These are phyloP conservation scores for Musa itinerans DNA, from an alignment of 176 grass and related monocot genomes.

Conservation along the genomic window DNA sequence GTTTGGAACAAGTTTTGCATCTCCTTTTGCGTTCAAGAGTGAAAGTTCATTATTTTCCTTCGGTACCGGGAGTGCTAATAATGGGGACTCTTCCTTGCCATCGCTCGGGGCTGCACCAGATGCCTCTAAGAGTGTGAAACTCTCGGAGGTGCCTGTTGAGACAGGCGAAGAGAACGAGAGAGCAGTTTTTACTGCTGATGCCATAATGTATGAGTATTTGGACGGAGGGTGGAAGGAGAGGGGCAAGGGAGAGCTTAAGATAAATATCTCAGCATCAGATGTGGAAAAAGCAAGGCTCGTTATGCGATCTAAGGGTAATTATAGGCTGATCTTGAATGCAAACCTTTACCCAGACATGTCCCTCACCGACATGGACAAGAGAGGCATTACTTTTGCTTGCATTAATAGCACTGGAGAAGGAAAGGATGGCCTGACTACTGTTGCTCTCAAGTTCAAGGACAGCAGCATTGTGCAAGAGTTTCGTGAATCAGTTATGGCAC, in stretches of 20 bases:
- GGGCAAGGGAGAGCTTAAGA: constrained; percentile 86
- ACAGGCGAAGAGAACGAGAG: constrained; percentile 95
- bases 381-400: constrained; percentile 79
- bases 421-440: constrained; percentile 40
- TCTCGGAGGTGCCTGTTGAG: constrained; percentile 69
- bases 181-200: constrained; percentile 62
- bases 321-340: constrained; percentile 69
- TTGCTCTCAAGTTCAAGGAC: constrained; percentile 95
- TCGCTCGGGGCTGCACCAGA: constrained; percentile 28
- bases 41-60: constrained; percentile 51
- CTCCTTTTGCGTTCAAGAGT: constrained; percentile 37
- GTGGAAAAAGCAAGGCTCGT: constrained; percentile 62
- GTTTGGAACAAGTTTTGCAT: constrained; percentile 22
- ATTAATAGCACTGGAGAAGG: constrained; percentile 62
- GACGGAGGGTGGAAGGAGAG: constrained; percentile 94
- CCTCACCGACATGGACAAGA: constrained; percentile 96
- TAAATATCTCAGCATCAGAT: constrained; percentile 54
- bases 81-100: constrained; percentile 26
- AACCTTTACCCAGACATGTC: constrained; percentile 80
- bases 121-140: constrained; percentile 30
- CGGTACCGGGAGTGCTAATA: constrained; percentile 32
- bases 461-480: constrained; percentile 62
- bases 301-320: constrained; percentile 92
- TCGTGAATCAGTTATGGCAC: constrained; percentile 28
- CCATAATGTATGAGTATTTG: constrained; percentile 76